A percentile compares a stretch with the other conserved stretches of the same genome.
phyloP scores from a whole-genome alignment of 768 basidiomycete genomes.

The Boletus rufocinnamomeus region DNA sequence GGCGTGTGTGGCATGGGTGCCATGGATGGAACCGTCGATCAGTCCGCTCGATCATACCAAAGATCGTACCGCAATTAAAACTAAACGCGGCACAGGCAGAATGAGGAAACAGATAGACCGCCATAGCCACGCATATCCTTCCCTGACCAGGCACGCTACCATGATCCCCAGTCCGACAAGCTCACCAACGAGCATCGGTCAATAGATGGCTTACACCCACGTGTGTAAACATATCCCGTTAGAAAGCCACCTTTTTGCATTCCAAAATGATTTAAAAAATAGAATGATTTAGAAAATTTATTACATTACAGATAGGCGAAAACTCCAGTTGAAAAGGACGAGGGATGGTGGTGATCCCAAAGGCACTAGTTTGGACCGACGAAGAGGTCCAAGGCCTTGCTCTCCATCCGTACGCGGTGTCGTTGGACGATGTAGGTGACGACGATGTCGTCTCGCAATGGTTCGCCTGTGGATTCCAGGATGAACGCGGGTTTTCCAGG shows the following conservation, averaged over 20 bases:
- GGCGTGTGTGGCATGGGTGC: too few species aligned
- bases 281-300: too few species aligned
- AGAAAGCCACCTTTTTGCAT: neutral
- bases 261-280: neutral
- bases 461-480: constrained; percentile 27
- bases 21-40: too few species aligned
- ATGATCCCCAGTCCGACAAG: neutral
- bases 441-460: constrained; percentile 33
- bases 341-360: too few species aligned
- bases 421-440: constrained; percentile 32
- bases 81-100: neutral
- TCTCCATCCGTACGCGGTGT: constrained; percentile 28
- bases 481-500: constrained; percentile 22
- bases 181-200: neutral
- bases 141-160: neutral
- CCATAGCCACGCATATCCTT: neutral
- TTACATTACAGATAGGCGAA: neutral
- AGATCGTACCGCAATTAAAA: too few species aligned
- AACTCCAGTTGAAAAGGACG: too few species aligned
- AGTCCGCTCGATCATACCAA: too few species aligned
- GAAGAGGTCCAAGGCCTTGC: constrained; percentile 28
- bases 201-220: neutral
- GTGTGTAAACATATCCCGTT: neutral
- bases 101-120: neutral
- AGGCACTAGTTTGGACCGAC: constrained; percentile 18